A percentile compares a stretch with the other conserved stretches of the same genome.
phyloP scores from a whole-genome alignment of 164 flowering plant genomes.

The Pachysandra terminalis region DNA sequence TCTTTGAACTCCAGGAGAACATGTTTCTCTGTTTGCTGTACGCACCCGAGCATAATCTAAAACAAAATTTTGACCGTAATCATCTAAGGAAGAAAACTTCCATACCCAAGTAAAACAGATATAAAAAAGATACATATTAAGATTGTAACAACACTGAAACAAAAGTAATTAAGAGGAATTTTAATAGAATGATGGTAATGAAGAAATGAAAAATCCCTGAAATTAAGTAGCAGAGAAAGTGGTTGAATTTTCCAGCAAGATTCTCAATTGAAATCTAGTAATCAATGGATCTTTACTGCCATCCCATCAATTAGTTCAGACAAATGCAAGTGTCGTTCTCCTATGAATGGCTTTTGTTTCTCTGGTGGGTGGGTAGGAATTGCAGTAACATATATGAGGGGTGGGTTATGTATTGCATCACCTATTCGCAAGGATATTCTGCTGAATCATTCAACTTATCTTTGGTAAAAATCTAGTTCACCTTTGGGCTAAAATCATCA shows the following conservation, averaged over 20 bases:
- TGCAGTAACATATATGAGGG: too few species aligned
- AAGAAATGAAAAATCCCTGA: background rate
- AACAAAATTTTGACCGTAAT: conserved; percentile 11
- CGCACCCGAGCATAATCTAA: conserved; percentile 51
- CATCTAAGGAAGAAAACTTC: background rate
- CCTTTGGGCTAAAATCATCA: too few species aligned
- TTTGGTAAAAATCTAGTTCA: too few species aligned
- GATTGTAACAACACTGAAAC: too few species aligned
- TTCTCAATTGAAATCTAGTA: background rate
- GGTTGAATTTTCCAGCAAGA: background rate
- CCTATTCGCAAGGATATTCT: too few species aligned
- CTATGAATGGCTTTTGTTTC: background rate
- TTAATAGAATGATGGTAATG: background rate
- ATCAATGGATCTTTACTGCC: background rate
- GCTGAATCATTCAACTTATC: too few species aligned
- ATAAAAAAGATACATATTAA: background rate
- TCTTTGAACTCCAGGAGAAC: conserved; percentile 38
- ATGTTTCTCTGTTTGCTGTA: conserved; percentile 36
- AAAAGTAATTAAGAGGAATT: background rate
- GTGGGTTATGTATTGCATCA: too few species aligned
- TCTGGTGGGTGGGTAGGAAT: background rate
- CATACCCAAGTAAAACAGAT: background rate
- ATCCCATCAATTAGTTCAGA: background rate
- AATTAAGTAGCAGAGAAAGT: background rate
- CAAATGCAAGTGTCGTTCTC: background rate